phyloP scores from a whole-genome alignment of 2,329 filamentous ascomycete genomes.

The Tothia fuscella region DNA sequence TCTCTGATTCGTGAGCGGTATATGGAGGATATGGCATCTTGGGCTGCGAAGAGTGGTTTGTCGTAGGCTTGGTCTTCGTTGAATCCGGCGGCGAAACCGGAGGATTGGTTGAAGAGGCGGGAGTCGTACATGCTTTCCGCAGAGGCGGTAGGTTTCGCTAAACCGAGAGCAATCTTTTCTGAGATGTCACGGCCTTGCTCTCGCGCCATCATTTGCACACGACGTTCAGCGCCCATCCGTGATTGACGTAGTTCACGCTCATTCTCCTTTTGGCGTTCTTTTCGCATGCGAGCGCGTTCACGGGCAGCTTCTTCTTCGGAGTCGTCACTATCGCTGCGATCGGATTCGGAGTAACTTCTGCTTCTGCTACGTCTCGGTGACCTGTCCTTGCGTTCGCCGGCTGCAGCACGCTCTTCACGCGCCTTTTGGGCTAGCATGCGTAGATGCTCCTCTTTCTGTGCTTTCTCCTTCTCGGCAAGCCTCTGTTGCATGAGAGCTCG shows the following conservation, averaged over 20 bases:
- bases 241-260: constrained; percentile 86
- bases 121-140: constrained; percentile 97
- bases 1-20: constrained; percentile 68
- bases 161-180: constrained; percentile 86
- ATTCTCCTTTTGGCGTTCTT: constrained; percentile 67
- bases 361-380: constrained; percentile 20
- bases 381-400: constrained; percentile 12
- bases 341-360: constrained; percentile 30
- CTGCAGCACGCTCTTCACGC: constrained; percentile 60
- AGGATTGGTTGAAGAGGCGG: constrained; percentile 84
- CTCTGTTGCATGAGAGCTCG: constrained; percentile 91
- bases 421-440: constrained; percentile 83
- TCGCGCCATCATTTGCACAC: constrained; percentile 82
- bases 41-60: constrained; percentile 90
- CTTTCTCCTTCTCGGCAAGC: constrained; percentile 90
- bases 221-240: constrained; percentile 86
- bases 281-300: constrained; percentile 65
- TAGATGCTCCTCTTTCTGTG: constrained; percentile 84
- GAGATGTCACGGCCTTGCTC: constrained; percentile 96
- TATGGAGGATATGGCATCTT: constrained; percentile 88
- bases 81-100: constrained; percentile 81
- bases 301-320: constrained; percentile 53
- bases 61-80: constrained; percentile 98
- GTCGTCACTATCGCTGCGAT: constrained; percentile 14
- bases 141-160: constrained; percentile 87